Evolutionary conservation across 2,329 filamentous ascomycete species (phyloP), one percentile per base, ranked within the genome.

Genomic region (Neofusicoccum sp.): DNA sequence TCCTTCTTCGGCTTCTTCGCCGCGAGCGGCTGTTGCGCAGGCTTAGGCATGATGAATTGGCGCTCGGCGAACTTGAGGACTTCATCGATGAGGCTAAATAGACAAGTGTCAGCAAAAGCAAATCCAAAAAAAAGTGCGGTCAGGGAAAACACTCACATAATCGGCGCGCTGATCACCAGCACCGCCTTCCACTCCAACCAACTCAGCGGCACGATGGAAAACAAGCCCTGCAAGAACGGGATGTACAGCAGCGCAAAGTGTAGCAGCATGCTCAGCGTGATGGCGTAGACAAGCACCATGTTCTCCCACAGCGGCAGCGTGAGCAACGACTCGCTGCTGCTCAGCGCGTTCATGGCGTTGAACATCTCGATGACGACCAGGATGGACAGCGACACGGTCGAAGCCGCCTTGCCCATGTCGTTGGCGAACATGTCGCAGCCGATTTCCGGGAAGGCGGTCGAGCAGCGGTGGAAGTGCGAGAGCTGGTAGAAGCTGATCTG

Each of bases 331-430:
- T 99, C 95, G 75, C 91, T 96, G 0, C 92, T 96, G 1, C 92
- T 97, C 33, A 99, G 84, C 0, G 93, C 95, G 73, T 99, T 99
- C 89, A 98, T 93, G 68, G 95, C 95, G 78, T 99, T 99, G 73
- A 99, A 85, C 95, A 99, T 99, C 80, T 99, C 95, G 71, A 99
- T 98, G 63, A 97, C 92, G 47, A 99, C 95, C 16, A 99, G 84
- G 70, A 88, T 87, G 38, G 91, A 96, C 63, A 99, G 84, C 6
- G 92, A 97, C 30, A 99, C 87, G 1, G 95, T 99, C 20, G 92
- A 96, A 2, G 92, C 95, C 4, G 93, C 86, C 77, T 93, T 93
- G 67, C 93, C 87, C 82, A 90, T 89, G 65, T 91, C 84, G 71
- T 96, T 89, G 65, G 83, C 79, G 79, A 99, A 99, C 84, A 99